Base-by-base conservation (phyloP, 345 rosid species). In the Laguncularia racemosa region DNA sequence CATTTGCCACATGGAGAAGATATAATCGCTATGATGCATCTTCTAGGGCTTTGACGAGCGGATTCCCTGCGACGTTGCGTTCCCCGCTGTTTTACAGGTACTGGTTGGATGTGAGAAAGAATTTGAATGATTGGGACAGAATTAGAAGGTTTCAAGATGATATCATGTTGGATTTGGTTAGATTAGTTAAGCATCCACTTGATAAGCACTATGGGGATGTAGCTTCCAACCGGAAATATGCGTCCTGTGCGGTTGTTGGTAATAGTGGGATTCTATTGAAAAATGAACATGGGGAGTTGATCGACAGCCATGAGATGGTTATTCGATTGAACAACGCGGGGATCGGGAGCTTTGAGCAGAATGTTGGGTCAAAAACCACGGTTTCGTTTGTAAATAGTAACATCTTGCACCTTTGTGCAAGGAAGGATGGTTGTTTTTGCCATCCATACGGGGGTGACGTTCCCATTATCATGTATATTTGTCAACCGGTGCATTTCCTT, bases 161-260 rank as follows among this genome's bases (percentile, higher is more conserved):
- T 18, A 55, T 92, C 48, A 83, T 92, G 81, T 45, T 71, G 50
- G 93, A 89, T 63, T 78, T 92, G 71, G 62, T 80, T n/a, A 69
- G 64, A 44, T 58, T 76, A 49, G 66, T 88, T 21, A 92, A 84
- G 78, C 70, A 45, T 51, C 88, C 76, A 14, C 72, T 92, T 52
- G 88, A 82, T 60, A 64, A 48, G 63, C 80, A 74, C 55, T 69
- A 63, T 60, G 86, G 80, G 4, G 49, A 58, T 40, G 51, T 48
- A 44, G 57, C 53, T 15, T 66, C 74, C 12, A 80, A 70, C 62
- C 18, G 44, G 59, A 72, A 73, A 53, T 89, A 84, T 53, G 62
- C 58, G 10, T 84, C 98, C 57, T 92, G 96, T 70, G 98, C 98
- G 13, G 89, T 92, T 12, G 95, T 89, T 38, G 98, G 98, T 11